Base-by-base conservation (phyloP, 1,284 basidiomycete genomes). In the Malassezia japonica region DNA sequence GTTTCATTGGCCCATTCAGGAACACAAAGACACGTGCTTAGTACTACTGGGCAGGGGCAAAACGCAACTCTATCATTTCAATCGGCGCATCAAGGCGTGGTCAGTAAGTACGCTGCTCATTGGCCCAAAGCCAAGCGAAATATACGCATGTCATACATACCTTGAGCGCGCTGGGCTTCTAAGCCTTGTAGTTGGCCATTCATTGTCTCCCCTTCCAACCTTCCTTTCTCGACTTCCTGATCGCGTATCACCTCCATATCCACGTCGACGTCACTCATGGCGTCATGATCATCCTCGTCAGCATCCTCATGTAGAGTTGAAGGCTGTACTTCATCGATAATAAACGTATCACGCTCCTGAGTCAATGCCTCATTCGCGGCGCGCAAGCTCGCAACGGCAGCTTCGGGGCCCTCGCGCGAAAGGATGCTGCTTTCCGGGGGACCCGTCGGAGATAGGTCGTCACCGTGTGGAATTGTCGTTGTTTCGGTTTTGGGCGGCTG, bases 261-360 rank as follows among this genome's bases (percentile, higher is more conserved):
- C 29, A 20, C 42, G 6, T 20, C 42, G 7, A 36, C 35, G 9
- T 44, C 31, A 24, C 16, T 44, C 42, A 44, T 48, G 16, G 27
- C 33, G 6, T 16, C 56, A 0, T 56, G 58, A 12, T 62, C 59
- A 10, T 61, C 62, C 1, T 52, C 53, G 20, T 65, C 52, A 1
- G 36, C 50, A 10, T 29, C 50, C 4, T 49, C 59, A 4, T 58
- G 57, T 13, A 56, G 60, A 18, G 24, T 48, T 16, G 35, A 18
- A 1, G 40, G 25, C 13, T 55, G 56, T 1, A 64, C 61, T 35
- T 64, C 65, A 29, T 67, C 65, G n/a, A 67, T 67, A 8, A 67
- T 55, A 54, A 67, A 67, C 2, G 61, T 60, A 13, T 54, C 52
- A 16, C 65, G 56, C 25, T 67, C 62, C 31, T 65, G 61, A 31